phyloP scores from a whole-genome alignment of 495 filamentous ascomycete species.

The Aspergillus affinis region DNA sequence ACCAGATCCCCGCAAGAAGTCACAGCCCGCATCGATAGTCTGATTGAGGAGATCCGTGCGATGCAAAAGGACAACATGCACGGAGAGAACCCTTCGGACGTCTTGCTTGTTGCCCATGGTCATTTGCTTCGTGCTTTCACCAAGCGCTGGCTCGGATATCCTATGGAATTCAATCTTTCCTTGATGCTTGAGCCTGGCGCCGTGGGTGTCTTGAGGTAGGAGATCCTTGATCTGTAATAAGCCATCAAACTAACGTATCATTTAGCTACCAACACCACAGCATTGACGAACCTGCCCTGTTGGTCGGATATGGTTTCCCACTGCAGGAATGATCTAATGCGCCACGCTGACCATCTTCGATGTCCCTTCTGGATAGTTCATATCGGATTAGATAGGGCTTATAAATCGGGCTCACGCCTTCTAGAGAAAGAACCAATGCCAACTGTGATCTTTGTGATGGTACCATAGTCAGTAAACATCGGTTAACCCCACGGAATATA shows the following conservation, averaged over 20 bases:
- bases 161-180: constrained; percentile 60
- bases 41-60: constrained; percentile 65
- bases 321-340: constrained; percentile 1
- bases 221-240: neutral
- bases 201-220: constrained; percentile 67
- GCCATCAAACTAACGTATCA: neutral
- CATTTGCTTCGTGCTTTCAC: constrained; percentile 77
- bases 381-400: no score
- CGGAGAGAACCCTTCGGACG: constrained; percentile 50
- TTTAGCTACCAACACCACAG: neutral
- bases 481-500: no score
- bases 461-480: no score
- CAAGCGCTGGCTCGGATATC: constrained; percentile 72
- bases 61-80: constrained; percentile 48
- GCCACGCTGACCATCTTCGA: no score
- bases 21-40: constrained; percentile 59
- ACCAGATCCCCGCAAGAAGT: constrained; percentile 55
- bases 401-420: no score
- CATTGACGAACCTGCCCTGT: constrained; percentile 1
- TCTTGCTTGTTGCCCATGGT: constrained; percentile 70
- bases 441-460: no score
- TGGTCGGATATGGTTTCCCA: constrained; percentile 1
- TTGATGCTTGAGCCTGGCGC: constrained; percentile 76
- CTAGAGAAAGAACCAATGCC: no score
- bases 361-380: no score